phyloP scores from a whole-genome alignment of 257 asterid species.

The Rauvolfia tetraphylla region DNA sequence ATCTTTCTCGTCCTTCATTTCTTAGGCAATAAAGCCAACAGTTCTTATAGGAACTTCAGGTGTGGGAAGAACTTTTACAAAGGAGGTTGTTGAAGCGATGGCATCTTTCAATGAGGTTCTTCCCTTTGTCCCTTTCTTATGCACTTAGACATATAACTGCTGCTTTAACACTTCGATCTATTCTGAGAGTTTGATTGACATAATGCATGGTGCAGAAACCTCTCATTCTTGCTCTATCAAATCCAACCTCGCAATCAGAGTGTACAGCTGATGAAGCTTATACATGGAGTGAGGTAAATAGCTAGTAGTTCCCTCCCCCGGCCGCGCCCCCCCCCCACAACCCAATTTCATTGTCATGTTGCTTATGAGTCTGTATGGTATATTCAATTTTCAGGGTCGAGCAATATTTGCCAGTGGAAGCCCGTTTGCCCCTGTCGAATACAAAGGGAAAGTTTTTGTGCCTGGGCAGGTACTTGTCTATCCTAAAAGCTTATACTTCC shows the following conservation, averaged over 20 bases:
- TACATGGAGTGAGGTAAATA: conserved; percentile 70
- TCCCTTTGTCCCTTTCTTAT: conserved; percentile 5
- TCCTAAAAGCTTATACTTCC: not conserved
- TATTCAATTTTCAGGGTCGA: conserved; percentile 50
- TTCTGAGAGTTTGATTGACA: conserved; percentile 15
- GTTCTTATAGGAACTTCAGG: conserved; percentile 93
- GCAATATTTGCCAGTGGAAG: conserved; percentile 92
- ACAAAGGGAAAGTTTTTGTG: conserved; percentile 49
- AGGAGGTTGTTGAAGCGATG: conserved; percentile 84
- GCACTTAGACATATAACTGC: not conserved
- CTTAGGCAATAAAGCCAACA: conserved; percentile 72
- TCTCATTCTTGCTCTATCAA: conserved; percentile 75
- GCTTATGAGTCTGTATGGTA: not conserved
- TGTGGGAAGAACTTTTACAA: conserved; percentile 72
- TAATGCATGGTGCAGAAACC: conserved; percentile 55
- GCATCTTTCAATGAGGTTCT: conserved; percentile 71
- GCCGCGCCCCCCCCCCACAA: not conserved
- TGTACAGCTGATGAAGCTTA: conserved; percentile 97
- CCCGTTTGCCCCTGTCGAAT: conserved; percentile 81
- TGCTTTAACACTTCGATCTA: not conserved
- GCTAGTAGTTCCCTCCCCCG: not conserved
- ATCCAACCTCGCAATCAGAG: conserved; percentile 91
- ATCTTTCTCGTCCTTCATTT: conserved; percentile 14
- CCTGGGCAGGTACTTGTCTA: conserved; percentile 77
- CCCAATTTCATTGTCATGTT: not conserved